Evolutionary conservation across 192 early-diverging fungal genomes (phyloP).

Genomic region (Allomyces macrogynus): DNA sequence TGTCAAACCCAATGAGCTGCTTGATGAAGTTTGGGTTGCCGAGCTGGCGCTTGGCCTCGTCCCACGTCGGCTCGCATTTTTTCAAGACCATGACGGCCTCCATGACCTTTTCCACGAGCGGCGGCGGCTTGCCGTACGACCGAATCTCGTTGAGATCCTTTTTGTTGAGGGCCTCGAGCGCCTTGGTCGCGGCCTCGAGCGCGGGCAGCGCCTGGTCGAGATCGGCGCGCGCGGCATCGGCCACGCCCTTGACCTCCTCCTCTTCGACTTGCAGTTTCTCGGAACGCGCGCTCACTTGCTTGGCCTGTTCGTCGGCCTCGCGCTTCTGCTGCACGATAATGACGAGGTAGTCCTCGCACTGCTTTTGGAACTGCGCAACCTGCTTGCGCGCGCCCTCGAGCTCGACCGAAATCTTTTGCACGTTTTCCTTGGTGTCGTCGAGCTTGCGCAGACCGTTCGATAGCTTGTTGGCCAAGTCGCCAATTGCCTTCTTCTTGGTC

Average conservation of each 20-base stretch:
- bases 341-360: conserved; percentile 87
- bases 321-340: conserved; percentile 89
- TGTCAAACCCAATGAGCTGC: conserved; percentile 89
- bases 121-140: conserved; percentile 90
- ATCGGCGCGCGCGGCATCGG: conserved; percentile 60
- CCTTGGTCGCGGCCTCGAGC: conserved; percentile 78
- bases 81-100: conserved; percentile 89
- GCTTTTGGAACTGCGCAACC: conserved; percentile 60
- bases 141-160: conserved; percentile 92
- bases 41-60: conserved; percentile 76
- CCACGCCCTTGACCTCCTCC: conserved; percentile 51
- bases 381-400: conserved; percentile 68
- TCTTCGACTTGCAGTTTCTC: conserved; percentile 51
- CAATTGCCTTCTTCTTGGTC: conserved; percentile 80
- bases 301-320: conserved; percentile 75
- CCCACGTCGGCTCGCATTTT: conserved; percentile 59
- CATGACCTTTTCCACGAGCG: conserved; percentile 87
- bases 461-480: conserved; percentile 94
- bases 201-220: conserved; percentile 93
- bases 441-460: conserved; percentile 93
- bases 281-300: conserved; percentile 55
- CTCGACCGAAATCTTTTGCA: conserved; percentile 72
- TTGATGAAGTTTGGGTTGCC: conserved; percentile 77
- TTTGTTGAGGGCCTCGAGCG: conserved; percentile 86
- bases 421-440: conserved; percentile 79